Evolutionary conservation across 345 rosid genomes (phyloP).

Genomic region (Melastoma malabathricum): DNA sequence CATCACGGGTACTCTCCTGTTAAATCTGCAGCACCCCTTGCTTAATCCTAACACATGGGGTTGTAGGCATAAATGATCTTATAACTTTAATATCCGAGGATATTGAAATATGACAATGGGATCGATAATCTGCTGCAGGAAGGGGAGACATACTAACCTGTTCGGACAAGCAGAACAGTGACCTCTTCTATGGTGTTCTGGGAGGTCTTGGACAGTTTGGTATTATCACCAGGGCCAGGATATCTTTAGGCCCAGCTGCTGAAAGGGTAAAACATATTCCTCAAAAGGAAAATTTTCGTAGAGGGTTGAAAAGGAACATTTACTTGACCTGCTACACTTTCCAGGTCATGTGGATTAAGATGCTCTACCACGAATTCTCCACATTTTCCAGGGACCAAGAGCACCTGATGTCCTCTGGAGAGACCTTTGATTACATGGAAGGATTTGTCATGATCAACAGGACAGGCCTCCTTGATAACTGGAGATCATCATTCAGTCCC

Average conservation of each 20-base stretch:
- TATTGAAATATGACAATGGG: background rate
- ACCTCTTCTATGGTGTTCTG: slow-evolving; percentile 74
- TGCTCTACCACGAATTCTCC: slow-evolving; percentile 77
- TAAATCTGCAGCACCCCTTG: background rate
- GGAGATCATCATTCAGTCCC: slow-evolving; percentile 78
- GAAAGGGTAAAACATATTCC: slow-evolving; percentile 33
- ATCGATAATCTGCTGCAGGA: slow-evolving; percentile 37
- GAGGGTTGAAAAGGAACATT: background rate
- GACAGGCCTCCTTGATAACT: slow-evolving; percentile 58
- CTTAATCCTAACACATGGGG: too few species aligned
- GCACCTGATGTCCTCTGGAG: slow-evolving; percentile 38
- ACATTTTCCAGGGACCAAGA: slow-evolving; percentile 75
- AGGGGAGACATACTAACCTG: slow-evolving; percentile 75
- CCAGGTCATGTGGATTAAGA: slow-evolving; percentile 91
- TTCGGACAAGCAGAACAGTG: slow-evolving; percentile 60
- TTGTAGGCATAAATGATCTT: too few species aligned
- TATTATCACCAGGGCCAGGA: slow-evolving; percentile 70
- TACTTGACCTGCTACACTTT: slow-evolving; percentile 5
- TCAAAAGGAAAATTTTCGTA: too few species aligned
- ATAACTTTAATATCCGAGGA: background rate
- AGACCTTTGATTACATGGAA: slow-evolving; percentile 77
- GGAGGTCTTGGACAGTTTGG: slow-evolving; percentile 99
- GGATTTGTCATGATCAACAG: slow-evolving; percentile 76
- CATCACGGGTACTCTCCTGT: slow-evolving; percentile 53
- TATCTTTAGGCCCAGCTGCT: slow-evolving; percentile 58